Base-by-base conservation (phyloP, 75 land plant genomes). In the Pinus albicaulis region DNA sequence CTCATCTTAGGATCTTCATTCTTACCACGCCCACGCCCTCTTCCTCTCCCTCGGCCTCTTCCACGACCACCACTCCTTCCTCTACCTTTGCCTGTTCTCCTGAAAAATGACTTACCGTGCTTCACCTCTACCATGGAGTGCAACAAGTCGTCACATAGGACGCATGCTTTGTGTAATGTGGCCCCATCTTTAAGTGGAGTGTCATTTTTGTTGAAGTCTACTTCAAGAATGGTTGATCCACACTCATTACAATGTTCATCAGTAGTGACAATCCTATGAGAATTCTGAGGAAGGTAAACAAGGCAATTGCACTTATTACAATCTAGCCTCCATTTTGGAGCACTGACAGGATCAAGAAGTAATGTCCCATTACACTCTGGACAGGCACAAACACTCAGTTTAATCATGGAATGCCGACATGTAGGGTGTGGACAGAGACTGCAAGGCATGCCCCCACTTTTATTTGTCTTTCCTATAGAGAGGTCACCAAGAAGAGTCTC, bases 341-440 rank as follows among this genome's bases (percentile, higher is more conserved):
- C 95, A 78, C 98, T 94, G 20, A 96, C 91, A 23, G 99, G 99
- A 73, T 96, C 99, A 22, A 96, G 93, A 25, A 96, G 85, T 19
- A 96, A 82, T 3, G 95, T 96, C 36, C 99, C 99, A 76, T 76
- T 77, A 76, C 99, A 96, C 76, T 96, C 98, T 5, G 98, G 98
- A 61, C 99, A 96, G 28, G 99, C 98, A 80, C 99, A 96, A 14
- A 96, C 99, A 75, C 98, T 95, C 86, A 94, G 99, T 20, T 92
- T 74, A 56, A 94, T 84, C 60, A 96, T 22, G 16, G 99, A 96
- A 75, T 96, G 95, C 24, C 82, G 88, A 74, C 99, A 96, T 60
- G 98, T 94, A 16, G 99, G 95, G 73, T 96, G 99, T 20, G 93
- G 98, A 76, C 99, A 96, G 34, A 90, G 80, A 77, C 84, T 89